Evolutionary conservation across 192 early-diverging fungal species (phyloP), one percentile per base, ranked within the genome.

Genomic region (Coemansia sp.): DNA sequence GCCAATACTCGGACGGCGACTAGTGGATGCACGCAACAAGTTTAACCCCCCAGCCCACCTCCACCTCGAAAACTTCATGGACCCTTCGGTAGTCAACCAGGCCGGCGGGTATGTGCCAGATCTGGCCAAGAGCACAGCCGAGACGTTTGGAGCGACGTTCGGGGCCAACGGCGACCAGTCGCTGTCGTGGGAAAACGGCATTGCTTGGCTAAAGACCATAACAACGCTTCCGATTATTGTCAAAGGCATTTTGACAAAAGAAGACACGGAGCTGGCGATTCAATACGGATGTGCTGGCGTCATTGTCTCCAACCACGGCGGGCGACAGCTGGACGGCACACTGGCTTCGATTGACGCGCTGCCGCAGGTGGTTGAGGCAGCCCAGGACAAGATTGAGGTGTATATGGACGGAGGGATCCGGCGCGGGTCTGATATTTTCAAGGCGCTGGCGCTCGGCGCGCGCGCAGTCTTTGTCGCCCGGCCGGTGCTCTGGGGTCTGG

Each of bases 271-370:
- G 7, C 55, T 90, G 42, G 95, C 97, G 3, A 88, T 86, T 27
- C 40, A 85, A 37, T 51, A 81, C 50, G 94, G 93, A 7, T 82
- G 86, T 45, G 81, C 82, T 15, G 97, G 89, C 37, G 84, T 98
- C 36, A 85, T 97, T 17, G 77, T 99, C 13, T 92, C 89, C 34
- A 99, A 99, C 67, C 97, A 99, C 62, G 97, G 95, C 42, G 97
- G 97, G 15, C 80, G 97, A 5, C 97, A 99, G 70, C 68, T 99
- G 40, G 97, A 98, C 50, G 88, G 87, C 6, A 67, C 81, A 13
- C 68, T 85, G 50, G 80, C 86, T 5, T 85, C 84, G 3, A 88
- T 97, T 53, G 95, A 99, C 43, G 86, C 91, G 8, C 68, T 99
- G 27, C 86, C 86, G 9, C 93, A 96, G 52, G 89, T 95, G 15